Evolutionary conservation across 306 rosid genomes (phyloP).

Genomic region (Adenanthera pavonina): DNA sequence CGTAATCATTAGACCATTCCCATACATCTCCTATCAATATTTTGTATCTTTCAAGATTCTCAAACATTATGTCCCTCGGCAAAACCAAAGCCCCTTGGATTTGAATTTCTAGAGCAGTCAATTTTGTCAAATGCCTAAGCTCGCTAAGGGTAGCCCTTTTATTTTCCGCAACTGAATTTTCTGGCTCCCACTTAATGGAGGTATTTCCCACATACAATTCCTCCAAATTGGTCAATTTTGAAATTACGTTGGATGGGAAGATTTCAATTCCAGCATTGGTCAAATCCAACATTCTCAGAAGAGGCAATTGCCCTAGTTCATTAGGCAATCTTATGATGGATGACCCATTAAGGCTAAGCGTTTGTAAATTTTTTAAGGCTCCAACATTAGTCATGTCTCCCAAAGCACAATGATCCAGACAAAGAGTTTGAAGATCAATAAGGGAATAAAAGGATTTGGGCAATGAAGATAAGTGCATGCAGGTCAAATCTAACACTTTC

Average conservation of each 20-base stretch:
- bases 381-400: not conserved
- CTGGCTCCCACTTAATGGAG: constrained; percentile 17
- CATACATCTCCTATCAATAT: not conserved
- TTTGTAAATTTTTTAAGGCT: constrained; percentile 5
- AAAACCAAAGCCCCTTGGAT: not conserved
- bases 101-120: not conserved
- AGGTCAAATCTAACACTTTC: not conserved
- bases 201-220: not conserved
- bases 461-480: not conserved
- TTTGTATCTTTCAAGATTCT: not conserved
- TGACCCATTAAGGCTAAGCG: fast-evolving
- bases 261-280: not conserved
- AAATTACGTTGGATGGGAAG: constrained; percentile 24
- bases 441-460: constrained; percentile 1
- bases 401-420: not conserved
- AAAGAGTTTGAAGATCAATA: not conserved
- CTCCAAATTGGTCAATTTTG: constrained; percentile 28
- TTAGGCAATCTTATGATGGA: not conserved
- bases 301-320: constrained; percentile 2
- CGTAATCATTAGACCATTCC: not conserved
- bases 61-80: not conserved
- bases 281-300: constrained; percentile 25
- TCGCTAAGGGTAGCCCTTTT: constrained; percentile 26
- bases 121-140: not conserved
- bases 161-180: not conserved